Base-by-base conservation (phyloP, 306 rosid genomes). In the Styphnolobium japonicum region DNA sequence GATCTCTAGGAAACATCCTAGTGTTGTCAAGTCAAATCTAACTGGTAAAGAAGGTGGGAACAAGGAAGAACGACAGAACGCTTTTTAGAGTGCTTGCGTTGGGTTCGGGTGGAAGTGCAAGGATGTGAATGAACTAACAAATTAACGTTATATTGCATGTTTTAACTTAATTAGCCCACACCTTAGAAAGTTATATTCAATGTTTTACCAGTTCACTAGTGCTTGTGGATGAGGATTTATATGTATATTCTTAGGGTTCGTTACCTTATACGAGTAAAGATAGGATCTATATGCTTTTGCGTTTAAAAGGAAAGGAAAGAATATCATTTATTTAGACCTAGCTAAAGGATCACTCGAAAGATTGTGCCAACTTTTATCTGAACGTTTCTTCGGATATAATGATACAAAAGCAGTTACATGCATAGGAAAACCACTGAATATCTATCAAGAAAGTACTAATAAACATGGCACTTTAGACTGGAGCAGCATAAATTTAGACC, bases 341-440 rank as follows among this genome's bases (percentile, higher is more conserved):
- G 45, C 27, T 57, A 69, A 80, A 81, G 83, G 16, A 77, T 83
- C 70, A 63, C 83, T 60, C 58, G 31, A 78, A 87, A 87, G 87
- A 89, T 85, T 66, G 90, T 89, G 89, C 86, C 87, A 85, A 67
- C 86, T 84, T 89, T 86, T 80, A 52, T 74, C 18, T 46, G 65
- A 70, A 77, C 90, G 82, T 82, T 89, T 77, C 76, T 82, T 84
- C 58, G 21, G 45, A 22, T 73, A 80, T 79, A 81, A 84, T 58
- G 79, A 69, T 37, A 22, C 53, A 80, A 81, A 80, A 81, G 83
- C 76, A 82, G 79, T 53, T 58, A 48, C 56, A 40, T 27, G 63
- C 57, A 65, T 67, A 60, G 77, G 72, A 66, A 45, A 48, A 81
- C 48, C 64, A 73, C 45, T 76, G 31, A 80, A n/a, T n/a, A n/a